Conservation (phyloP, 169 alveolate genomes). For the Amoebophrya sp. region DNA sequence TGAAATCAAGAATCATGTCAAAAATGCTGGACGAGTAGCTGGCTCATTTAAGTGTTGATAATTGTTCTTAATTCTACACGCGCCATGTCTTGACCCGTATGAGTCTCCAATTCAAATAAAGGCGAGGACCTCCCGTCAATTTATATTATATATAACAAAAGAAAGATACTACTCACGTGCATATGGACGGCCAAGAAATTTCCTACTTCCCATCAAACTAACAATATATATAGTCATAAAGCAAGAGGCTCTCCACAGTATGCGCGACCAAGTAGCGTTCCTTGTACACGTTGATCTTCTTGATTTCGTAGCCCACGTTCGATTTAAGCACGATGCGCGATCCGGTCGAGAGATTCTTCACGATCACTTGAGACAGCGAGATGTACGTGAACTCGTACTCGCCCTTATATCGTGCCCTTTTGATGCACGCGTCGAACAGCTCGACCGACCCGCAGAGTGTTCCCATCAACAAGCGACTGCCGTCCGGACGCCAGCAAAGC, state of each 20-base stretch:
- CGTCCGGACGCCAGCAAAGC: conserved; percentile 45
- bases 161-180: too few species aligned
- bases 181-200: too few species aligned
- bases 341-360: conserved; percentile 67
- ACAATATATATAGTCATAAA: conserved; percentile 74
- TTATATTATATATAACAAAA: too few species aligned
- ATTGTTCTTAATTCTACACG: too few species aligned
- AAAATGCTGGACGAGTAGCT: too few species aligned
- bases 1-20: too few species aligned
- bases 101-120: too few species aligned
- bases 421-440: conserved; percentile 70
- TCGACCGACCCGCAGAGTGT: conserved; percentile 80
- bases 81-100: too few species aligned
- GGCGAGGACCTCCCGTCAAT: too few species aligned
- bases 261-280: conserved; percentile 69
- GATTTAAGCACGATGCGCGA: conserved; percentile 71
- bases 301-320: conserved; percentile 72
- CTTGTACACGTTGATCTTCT: conserved; percentile 73
- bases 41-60: too few species aligned
- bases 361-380: conserved; percentile 75
- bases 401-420: conserved; percentile 72
- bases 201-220: conserved; percentile 56
- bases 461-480: conserved; percentile 59
- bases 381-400: conserved; percentile 79
- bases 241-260: conserved; percentile 71